phyloP scores from a whole-genome alignment of 441 rosid species.

The Populus hybrid region DNA sequence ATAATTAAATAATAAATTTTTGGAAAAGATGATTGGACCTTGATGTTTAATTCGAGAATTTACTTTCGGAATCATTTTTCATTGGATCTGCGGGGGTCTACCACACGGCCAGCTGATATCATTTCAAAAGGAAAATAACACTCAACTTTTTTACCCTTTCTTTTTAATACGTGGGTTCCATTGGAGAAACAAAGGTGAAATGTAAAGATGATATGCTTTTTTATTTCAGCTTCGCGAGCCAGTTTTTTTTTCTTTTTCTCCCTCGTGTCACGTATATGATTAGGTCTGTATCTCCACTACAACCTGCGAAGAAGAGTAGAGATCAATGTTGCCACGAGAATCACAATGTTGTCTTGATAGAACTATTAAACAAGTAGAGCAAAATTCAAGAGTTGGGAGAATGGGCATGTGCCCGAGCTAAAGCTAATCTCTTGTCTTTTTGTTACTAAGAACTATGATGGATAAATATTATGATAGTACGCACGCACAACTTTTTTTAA shows the following conservation, averaged over 20 bases:
- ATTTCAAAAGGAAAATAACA: neutral
- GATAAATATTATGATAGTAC: no score
- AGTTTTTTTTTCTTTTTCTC: no score
- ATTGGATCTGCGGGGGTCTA: constrained; percentile 5
- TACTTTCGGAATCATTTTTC: constrained; percentile 2
- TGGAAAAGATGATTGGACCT: constrained; percentile 13
- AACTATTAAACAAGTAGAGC: no score
- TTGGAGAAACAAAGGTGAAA: neutral
- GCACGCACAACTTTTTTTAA: no score
- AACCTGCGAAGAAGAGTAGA: neutral
- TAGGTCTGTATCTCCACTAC: neutral
- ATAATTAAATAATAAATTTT: constrained; percentile 5
- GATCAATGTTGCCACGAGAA: neutral
- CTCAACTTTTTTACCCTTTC: neutral
- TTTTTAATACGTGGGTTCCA: constrained; percentile 4
- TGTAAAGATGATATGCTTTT: neutral
- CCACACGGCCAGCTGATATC: constrained; percentile 21
- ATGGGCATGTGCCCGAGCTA: no score
- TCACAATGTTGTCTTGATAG: neutral
- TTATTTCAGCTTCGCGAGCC: no score
- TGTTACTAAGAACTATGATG: no score
- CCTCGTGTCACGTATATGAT: neutral
- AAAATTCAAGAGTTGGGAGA: no score
- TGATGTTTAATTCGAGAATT: constrained; percentile 4
- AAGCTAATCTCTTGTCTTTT: no score